Evolutionary conservation across 1,139 yeast species (phyloP), one percentile per base, ranked within the genome.

Genomic region (Geotrichum phurueaensis): DNA sequence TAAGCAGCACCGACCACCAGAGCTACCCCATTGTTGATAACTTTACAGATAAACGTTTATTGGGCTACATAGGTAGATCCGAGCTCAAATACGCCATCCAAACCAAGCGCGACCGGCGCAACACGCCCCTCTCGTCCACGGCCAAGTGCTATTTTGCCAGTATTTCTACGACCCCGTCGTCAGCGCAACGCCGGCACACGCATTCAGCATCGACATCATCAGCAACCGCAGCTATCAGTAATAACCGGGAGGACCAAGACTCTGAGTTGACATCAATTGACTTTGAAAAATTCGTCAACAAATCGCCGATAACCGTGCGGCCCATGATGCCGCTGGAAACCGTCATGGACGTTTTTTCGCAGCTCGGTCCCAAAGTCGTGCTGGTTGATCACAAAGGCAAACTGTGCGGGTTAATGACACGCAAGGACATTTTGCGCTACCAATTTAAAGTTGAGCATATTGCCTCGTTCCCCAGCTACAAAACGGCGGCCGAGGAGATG

Each of bases 301-400:
- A 86, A 25, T 82, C 90, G 15, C 96, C 96, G 1, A 72, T 91
- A 22, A 79, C 84, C 0, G 84, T 89, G 0, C 77, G 80, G 57
- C 73, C 83, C 0, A 71, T 75, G 43, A 78, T 86, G 0, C 80
- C 88, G 0, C 75, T 91, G 48, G 89, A 87, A 65, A 80, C 82
- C 50, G 81, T 86, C 1, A 76, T 86, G 62, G 88, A 87, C 54
- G 76, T 89, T 22, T 94, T 94, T 72, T 81, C 84, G 62, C 86
- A 87, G 65, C 71, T 91, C 49, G 97, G 98, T 0, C 96, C 97
- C 3, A 78, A 90, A 49, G 81, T 85, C 49, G 80, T 94, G 1
- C 77, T 88, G 55, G 86, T 91, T 0, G 78, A 80, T 50, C 77
- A 81, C 50, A 67, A 69, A 20, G 88, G 86, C 0, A 59, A 64